Evolutionary conservation across 2,329 filamentous ascomycete genomes (phyloP).

Genomic region (Mariannaea sp.): DNA sequence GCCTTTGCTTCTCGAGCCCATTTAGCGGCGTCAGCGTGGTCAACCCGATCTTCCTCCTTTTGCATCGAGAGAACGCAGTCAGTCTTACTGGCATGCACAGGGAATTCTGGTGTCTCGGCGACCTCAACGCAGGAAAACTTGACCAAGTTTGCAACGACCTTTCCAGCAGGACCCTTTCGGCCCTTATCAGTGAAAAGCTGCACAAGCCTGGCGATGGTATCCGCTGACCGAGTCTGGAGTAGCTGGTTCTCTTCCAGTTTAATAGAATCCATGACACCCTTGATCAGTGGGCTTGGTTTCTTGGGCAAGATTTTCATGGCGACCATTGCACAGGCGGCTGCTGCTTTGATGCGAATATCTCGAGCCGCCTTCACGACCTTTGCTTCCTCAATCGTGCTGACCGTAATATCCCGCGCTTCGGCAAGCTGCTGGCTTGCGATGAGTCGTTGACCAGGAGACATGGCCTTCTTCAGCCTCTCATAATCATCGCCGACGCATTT

Average conservation of each 20-base stretch:
- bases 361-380: conserved; percentile 77
- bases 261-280: conserved; percentile 97
- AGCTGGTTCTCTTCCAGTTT: conserved; percentile 93
- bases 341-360: conserved; percentile 84
- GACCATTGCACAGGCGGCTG: conserved; percentile 84
- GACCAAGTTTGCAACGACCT: conserved; percentile 92
- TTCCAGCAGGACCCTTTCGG: conserved; percentile 85
- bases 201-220: conserved; percentile 83
- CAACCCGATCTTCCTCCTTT: conserved; percentile 94
- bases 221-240: conserved; percentile 83
- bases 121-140: conserved; percentile 99
- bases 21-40: conserved; percentile 87
- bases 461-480: conserved; percentile 83
- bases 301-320: conserved; percentile 88
- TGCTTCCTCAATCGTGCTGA: conserved; percentile 78
- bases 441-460: conserved; percentile 85
- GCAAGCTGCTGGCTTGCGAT: conserved; percentile 79
- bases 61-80: conserved; percentile 88
- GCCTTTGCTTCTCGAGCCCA: conserved; percentile 89
- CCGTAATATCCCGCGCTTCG: conserved; percentile 74
- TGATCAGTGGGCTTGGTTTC: conserved; percentile 91
- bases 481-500: conserved; percentile 86
- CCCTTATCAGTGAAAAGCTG: conserved; percentile 81
- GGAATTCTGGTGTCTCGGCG: conserved; percentile 94
- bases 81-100: conserved; percentile 77